Evolutionary conservation across 2,329 filamentous ascomycete genomes (phyloP).

Genomic region (Beauveria scarabaeidicola): DNA sequence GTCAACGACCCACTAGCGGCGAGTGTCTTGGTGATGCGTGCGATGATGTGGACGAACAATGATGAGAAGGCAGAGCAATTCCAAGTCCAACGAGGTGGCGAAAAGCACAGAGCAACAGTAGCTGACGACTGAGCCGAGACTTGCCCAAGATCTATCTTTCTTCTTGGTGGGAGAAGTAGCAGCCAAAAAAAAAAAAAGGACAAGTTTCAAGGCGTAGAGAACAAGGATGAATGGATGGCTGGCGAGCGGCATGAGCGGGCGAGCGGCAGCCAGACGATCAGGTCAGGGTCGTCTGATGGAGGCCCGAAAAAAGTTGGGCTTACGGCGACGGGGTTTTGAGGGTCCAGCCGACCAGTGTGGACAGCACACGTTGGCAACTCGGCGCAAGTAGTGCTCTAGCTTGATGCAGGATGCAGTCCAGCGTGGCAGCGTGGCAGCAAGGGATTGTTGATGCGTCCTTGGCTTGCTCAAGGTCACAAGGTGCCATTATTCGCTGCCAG

Average conservation of each 20-base stretch:
- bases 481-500: neutral
- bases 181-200: neutral
- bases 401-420: constrained; percentile 1
- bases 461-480: too few species aligned
- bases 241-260: neutral
- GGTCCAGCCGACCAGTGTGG: neutral
- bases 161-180: neutral
- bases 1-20: constrained; percentile 7
- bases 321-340: neutral
- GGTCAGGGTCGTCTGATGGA: neutral
- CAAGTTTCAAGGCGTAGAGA: neutral
- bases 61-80: neutral
- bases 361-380: neutral
- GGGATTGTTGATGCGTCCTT: neutral
- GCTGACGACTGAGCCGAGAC: neutral
- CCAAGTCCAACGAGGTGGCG: neutral
- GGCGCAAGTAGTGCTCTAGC: neutral
- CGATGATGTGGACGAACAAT: neutral
- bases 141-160: neutral
- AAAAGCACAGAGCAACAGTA: neutral
- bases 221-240: neutral
- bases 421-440: neutral
- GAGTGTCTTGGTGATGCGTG: neutral
- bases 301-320: neutral
- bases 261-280: neutral